Base-by-base conservation (phyloP, 163 green algal species). In the Dunaliella salina region DNA sequence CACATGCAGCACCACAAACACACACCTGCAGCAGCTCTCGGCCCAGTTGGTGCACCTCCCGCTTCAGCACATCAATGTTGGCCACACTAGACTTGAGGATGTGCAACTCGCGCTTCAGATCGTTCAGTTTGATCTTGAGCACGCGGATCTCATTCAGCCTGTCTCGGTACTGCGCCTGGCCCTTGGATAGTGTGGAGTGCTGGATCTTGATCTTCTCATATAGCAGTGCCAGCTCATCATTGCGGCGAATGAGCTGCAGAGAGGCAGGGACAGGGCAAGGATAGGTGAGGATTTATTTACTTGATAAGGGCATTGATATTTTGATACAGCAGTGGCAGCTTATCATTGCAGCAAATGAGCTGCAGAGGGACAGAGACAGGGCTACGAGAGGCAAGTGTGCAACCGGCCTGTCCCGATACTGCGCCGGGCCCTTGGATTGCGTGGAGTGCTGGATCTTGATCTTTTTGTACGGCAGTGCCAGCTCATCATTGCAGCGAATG, bases 171-270 rank as follows among this genome's bases (percentile, higher is more conserved):
- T 97, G 94, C 80, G 95, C 92, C 89, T 97, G 94, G 17, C 95
- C 96, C 89, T 96, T 95, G 80, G 89, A 88, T 40, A 98, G 92
- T 24, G 93, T 95, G 82, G 81, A 93, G 80, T 96, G 91, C 93
- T 98, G 96, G 81, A 98, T 95, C 89, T 97, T 97, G 91, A 98
- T 95, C 89, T 98, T 98, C 86, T 98, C 95, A 84, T 98, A 98
- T 81, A 98, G 91, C 89, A 98, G 91, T 29, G 94, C 95, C 46
- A 98, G 90, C 92, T 98, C 96, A 85, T 98, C 95, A 85, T 98
- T 98, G 63, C 95, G 92, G 13, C 94, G 91, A 32, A 97, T 94
- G 63, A 98, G 91, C 92, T 97, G 94, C 80, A 72, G 25, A 46
- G 33, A 8, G 29, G 3, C 25, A 50, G 40, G 40, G 40, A 15